These are phyloP conservation scores for Saccharomycopsis selenospora DNA, from an alignment of 805 yeast species.

Conservation along the genomic window DNA sequence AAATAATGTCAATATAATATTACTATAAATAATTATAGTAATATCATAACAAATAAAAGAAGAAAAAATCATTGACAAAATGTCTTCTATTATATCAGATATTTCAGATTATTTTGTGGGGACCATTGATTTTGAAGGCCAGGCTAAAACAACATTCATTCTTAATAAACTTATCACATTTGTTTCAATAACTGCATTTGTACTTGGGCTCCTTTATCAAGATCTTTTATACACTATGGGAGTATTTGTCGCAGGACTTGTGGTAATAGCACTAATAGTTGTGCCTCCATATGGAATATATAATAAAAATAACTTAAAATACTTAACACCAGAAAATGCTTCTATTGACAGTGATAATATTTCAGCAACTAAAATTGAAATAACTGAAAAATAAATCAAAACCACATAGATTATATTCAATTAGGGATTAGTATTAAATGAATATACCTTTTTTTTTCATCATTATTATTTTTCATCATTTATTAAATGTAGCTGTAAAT, in stretches of 20 bases:
- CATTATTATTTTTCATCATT: no score
- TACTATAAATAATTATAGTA: no score
- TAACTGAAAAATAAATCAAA: not conserved
- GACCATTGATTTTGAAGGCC: constrained; percentile 18
- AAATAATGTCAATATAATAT: no score
- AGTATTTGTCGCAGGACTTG: constrained; percentile 10
- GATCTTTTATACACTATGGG: constrained; percentile 8
- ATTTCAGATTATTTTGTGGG: constrained; percentile 13
- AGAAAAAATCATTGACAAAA: no score
- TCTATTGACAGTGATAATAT: not conserved
- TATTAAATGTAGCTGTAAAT: no score
- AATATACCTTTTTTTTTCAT: no score
- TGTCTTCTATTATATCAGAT: constrained; percentile 3
- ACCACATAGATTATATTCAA: no score
- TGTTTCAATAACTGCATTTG: constrained; percentile 7
- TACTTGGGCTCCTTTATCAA: constrained; percentile 16
- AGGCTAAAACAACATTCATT: constrained; percentile 4
- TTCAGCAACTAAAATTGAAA: constrained; percentile 5
- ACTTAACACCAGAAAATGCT: constrained; percentile 3
- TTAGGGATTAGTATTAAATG: no score
- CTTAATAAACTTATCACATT: constrained; percentile 6
- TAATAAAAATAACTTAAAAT: constrained; percentile 16
- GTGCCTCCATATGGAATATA: constrained; percentile 17
- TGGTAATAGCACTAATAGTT: constrained; percentile 2
- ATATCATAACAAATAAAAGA: no score